phyloP scores from a whole-genome alignment of 257 asterid species.

The Plantago ovata region DNA sequence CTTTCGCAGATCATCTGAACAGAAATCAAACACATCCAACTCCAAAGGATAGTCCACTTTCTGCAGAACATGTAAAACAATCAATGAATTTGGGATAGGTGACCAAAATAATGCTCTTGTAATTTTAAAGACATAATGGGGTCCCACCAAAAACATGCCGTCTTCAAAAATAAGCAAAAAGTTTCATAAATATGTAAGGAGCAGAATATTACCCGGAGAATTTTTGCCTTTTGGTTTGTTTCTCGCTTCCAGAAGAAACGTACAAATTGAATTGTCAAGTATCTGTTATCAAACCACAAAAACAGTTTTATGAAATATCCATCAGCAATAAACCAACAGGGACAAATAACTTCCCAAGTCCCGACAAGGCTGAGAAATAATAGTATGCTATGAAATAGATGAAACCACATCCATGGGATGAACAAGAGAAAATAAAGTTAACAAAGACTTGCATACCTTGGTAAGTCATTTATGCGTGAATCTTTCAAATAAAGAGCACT shows the following conservation, averaged over 20 bases:
- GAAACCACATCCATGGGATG: constrained; percentile 9
- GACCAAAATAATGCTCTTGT: background rate
- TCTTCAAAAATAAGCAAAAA: constrained; percentile 18
- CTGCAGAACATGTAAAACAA: constrained; percentile 36
- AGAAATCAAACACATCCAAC: constrained; percentile 86
- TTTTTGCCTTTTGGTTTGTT: constrained; percentile 98
- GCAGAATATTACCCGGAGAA: constrained; percentile 66
- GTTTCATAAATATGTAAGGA: constrained; percentile 9
- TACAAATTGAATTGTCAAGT: constrained; percentile 90
- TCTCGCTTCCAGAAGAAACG: constrained; percentile 99
- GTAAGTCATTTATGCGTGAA: constrained; percentile 85
- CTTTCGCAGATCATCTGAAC: constrained; percentile 88
- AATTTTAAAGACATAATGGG: constrained; percentile 3
- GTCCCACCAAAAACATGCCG: constrained; percentile 10
- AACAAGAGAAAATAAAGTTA: constrained; percentile 15
- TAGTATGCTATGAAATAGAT: constrained; percentile 21
- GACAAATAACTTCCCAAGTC: background rate
- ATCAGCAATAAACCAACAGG: background rate
- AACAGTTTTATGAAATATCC: constrained; percentile 6
- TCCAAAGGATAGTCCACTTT: constrained; percentile 97
- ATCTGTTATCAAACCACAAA: constrained; percentile 48
- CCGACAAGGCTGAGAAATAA: constrained; percentile 7
- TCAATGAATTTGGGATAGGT: background rate
- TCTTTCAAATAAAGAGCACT: constrained; percentile 85
- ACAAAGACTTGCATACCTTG: constrained; percentile 51